phyloP scores from a whole-genome alignment of 768 basidiomycete species.

The Solioccasus polychromus region DNA sequence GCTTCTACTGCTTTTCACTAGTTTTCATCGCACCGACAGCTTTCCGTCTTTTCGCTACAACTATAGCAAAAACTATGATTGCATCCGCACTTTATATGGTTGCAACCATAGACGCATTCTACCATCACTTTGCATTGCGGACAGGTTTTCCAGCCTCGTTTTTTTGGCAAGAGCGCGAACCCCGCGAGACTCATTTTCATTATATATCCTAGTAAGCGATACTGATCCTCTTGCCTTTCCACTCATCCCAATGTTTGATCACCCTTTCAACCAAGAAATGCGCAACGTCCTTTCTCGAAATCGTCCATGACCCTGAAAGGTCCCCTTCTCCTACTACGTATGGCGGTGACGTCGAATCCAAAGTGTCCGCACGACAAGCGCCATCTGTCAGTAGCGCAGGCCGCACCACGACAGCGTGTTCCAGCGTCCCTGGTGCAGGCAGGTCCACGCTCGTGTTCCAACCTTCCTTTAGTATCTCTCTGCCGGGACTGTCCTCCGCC shows the following conservation, averaged over 20 bases:
- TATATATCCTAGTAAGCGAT: slow-evolving; percentile 50
- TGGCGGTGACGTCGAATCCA: slow-evolving; percentile 6
- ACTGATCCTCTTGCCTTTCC: slow-evolving; percentile 46
- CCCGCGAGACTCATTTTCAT: too few species aligned
- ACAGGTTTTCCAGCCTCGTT: too few species aligned
- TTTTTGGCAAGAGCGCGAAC: too few species aligned
- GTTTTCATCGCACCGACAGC: too few species aligned
- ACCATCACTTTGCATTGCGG: too few species aligned
- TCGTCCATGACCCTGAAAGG: slow-evolving; percentile 41
- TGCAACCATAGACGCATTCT: too few species aligned
- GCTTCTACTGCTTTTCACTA: too few species aligned
- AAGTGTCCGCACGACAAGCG: slow-evolving; percentile 33
- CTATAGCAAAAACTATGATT: too few species aligned
- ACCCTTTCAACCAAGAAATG: slow-evolving; percentile 58
- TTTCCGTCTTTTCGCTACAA: too few species aligned
- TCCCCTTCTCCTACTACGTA: slow-evolving; percentile 47
- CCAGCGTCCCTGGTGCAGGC: slow-evolving; percentile 42
- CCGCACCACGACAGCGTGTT: slow-evolving; percentile 46
- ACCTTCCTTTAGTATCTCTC: slow-evolving; percentile 41
- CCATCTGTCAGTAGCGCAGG: slow-evolving; percentile 62
- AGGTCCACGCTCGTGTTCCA: slow-evolving; percentile 41
- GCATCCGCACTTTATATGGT: too few species aligned
- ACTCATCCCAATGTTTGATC: slow-evolving; percentile 49
- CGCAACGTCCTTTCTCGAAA: slow-evolving; percentile 62
- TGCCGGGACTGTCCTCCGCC: slow-evolving; percentile 38